phyloP scores from a whole-genome alignment of 768 basidiomycete species.

The Rhodotorula kratochvilovae region DNA sequence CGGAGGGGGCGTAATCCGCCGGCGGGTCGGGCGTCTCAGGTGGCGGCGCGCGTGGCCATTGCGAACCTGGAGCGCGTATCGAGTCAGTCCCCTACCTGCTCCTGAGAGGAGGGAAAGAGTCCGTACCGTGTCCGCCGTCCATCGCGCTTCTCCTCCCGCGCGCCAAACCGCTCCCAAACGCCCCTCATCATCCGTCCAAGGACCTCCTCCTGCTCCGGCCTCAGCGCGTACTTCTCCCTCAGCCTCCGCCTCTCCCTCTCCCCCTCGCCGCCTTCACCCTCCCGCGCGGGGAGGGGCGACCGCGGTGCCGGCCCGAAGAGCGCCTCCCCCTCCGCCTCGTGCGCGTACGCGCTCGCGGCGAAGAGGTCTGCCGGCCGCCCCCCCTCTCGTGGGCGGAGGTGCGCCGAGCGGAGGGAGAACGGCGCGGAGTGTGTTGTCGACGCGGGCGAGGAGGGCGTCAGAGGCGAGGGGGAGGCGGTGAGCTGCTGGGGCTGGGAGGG shows the following conservation, averaged over 20 bases:
- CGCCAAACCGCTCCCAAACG: background rate
- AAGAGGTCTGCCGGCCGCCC: background rate
- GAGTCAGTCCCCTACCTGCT: no score
- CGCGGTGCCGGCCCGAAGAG: conserved; percentile 6
- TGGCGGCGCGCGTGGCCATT: background rate
- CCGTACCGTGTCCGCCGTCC: background rate
- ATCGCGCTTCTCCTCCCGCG: no score
- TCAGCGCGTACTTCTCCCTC: conserved; percentile 1
- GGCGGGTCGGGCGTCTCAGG: background rate
- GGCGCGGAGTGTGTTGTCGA: background rate
- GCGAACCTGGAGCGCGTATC: no score
- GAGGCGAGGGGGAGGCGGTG: background rate
- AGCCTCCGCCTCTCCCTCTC: background rate
- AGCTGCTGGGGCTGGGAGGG: background rate
- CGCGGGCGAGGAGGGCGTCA: background rate
- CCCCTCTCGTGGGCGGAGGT: background rate
- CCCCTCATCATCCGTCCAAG: background rate
- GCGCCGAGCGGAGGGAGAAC: background rate
- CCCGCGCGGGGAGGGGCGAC: background rate
- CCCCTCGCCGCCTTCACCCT: no score
- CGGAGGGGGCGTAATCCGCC: no score
- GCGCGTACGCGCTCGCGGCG: background rate
- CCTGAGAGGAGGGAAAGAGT: background rate
- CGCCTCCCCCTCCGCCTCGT: background rate
- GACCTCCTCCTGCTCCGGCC: background rate